Conservation (phyloP, 2,329 filamentous ascomycete species). For the Stagonosporopsis chrysanthemi region DNA sequence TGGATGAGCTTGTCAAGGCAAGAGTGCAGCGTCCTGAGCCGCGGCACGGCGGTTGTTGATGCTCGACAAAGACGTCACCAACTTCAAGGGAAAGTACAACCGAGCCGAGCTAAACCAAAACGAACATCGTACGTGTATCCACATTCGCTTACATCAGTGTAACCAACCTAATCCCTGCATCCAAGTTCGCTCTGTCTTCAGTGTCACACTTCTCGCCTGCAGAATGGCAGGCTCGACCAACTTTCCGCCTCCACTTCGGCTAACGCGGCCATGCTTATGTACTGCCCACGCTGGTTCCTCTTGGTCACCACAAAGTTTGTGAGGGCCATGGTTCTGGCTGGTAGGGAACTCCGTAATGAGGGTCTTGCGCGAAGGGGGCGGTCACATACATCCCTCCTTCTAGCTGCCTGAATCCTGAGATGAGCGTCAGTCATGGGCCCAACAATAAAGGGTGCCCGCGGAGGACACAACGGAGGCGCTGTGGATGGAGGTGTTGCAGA, state of each 20-base stretch:
- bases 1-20: background rate
- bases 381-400: background rate
- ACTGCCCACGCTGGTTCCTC: background rate
- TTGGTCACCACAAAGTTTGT: constrained; percentile 8
- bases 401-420: constrained; percentile 10
- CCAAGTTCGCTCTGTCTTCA: background rate
- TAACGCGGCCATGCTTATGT: background rate
- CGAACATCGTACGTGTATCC: background rate
- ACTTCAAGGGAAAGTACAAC: constrained; percentile 5
- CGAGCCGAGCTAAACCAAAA: background rate
- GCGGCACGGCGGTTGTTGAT: constrained; percentile 17
- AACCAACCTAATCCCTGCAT: background rate
- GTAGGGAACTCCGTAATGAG: background rate
- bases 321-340: constrained; percentile 6
- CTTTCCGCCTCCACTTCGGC: background rate
- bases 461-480: background rate
- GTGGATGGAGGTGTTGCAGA: constrained; percentile 1
- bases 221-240: background rate
- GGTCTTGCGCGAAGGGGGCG: background rate
- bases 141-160: background rate
- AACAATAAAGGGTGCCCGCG: constrained; percentile 1
- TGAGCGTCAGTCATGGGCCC: constrained; percentile 10
- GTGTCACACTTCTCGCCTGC: background rate
- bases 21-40: background rate
- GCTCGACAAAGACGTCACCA: constrained; percentile 14